Percentiles rank a stretch among this genome's conserved stretches.
Conservation (phyloP, 768 basidiomycete genomes). For the Collybia nuda region DNA sequence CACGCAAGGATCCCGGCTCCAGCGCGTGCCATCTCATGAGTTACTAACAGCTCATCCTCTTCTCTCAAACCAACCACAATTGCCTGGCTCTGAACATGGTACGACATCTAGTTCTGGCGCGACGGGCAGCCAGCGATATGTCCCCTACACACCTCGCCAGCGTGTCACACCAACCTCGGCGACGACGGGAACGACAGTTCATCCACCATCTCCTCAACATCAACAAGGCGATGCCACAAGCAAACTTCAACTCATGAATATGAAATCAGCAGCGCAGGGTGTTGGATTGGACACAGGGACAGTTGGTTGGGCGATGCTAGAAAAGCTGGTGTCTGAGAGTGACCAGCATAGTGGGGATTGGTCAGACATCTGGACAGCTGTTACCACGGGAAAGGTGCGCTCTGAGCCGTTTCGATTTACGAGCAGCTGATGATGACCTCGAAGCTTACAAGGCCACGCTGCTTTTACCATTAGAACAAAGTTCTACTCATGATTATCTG, state of each 20-base stretch:
- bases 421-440: not conserved
- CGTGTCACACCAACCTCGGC: constrained; percentile 44
- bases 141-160: constrained; percentile 78
- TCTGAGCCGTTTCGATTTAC: not conserved
- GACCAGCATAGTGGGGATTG: constrained; percentile 61
- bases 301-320: constrained; percentile 77
- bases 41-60: constrained; percentile 64
- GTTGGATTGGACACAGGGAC: constrained; percentile 64
- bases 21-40: constrained; percentile 50
- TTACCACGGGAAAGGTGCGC: constrained; percentile 69
- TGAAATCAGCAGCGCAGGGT: constrained; percentile 71
- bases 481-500: constrained; percentile 50
- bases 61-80: constrained; percentile 40
- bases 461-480: constrained; percentile 70
- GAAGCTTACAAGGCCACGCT: constrained; percentile 62
- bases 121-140: constrained; percentile 48
- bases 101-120: not conserved
- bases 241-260: constrained; percentile 68
- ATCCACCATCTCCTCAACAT: constrained; percentile 44
- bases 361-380: constrained; percentile 64
- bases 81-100: constrained; percentile 27
- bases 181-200: constrained; percentile 49
- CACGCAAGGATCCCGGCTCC: constrained; percentile 39
- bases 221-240: constrained; percentile 61
- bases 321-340: constrained; percentile 56